Evolutionary conservation across 306 rosid species (phyloP), one percentile per base, ranked within the genome.

Genomic region (Vigna trinervia): DNA sequence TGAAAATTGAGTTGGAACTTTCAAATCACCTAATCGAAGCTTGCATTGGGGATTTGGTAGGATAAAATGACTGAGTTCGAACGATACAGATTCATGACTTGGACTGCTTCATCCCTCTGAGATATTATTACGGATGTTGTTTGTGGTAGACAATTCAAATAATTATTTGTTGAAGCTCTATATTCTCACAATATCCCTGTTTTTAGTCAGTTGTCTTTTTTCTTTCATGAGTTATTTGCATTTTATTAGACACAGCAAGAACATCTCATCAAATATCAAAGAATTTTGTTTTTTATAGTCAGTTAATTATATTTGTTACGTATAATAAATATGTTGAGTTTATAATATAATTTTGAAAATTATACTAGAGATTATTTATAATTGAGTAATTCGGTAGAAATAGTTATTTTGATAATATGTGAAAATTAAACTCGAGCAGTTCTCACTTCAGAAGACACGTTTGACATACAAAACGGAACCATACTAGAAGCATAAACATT

Each of bases 61-160:
- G 13, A 19, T 3, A 28, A 38, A 8, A 14, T 64, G 41, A 28
- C 5, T 1, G 8, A 22, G 41, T 64, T 51, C 53, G 5, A 46
- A 46, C 79, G 17, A 75, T 3, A 5, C n/a, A 36, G 66, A 65
- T 52, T 74, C 59, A 48, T 12, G 59, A 30, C 10, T 7, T 36
- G 48, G 48, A 38, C 6, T 36, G 2, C 41, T 5, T 26, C 5
- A 15, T 28, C 23, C 15, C n/a, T 22, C 34, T 23, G 11, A 22
- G 4, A 57, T 57, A 8, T 38, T 57, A 20, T 12, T 6, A 11
- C 8, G 15, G 65, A 45, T 32, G 50, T 30, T 70, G 6, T 36
- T 36, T 1, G 22, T 54, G 51, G 64, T 10, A 34, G 51, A 38
- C 3, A 4, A 52, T 52, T 26, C 54, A 53, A 22, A 22, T 22